A percentile compares a stretch with the other conserved stretches of the same genome.
Conservation (phyloP, 331 rosid species). For the Saraca asoca region DNA sequence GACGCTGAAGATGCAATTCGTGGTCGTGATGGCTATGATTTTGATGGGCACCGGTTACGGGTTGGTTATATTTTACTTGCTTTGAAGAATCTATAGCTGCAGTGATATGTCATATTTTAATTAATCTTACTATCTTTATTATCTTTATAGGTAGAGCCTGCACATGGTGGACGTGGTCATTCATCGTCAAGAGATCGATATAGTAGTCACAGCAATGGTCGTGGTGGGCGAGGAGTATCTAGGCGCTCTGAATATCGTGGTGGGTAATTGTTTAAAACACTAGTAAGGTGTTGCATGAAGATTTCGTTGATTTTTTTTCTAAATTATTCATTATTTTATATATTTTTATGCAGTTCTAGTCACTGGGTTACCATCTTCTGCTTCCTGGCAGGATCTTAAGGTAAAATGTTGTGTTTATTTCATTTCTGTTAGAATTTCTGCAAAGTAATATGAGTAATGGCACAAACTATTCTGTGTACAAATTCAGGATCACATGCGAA, state of each 20-base stretch:
- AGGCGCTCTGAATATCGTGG: constrained; percentile 95
- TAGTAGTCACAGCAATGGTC: constrained; percentile 66
- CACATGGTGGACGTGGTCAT: constrained; percentile 99
- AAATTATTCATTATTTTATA: neutral
- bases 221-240: constrained; percentile 76
- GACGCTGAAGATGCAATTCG: constrained; percentile 99
- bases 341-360: constrained; percentile 65
- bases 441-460: constrained; percentile 1
- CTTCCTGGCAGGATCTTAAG: constrained; percentile 99
- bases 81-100: constrained; percentile 19
- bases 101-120: constrained; percentile 1
- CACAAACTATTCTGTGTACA: constrained; percentile 9
- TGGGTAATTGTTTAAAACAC: constrained; percentile 43
- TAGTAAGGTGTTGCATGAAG: neutral
- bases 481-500: constrained; percentile 96
- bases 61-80: constrained; percentile 45
- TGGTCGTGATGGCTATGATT: constrained; percentile 98
- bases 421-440: neutral
- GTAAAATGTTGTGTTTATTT: constrained; percentile 43
- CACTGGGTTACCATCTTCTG: constrained; percentile 90
- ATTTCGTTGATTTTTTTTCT: constrained; percentile 23
- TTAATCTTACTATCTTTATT: constrained; percentile 4
- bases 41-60: constrained; percentile 95
- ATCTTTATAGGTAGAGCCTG: constrained; percentile 75
- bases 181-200: constrained; percentile 85